phyloP scores from a whole-genome alignment of 176 grass and related monocot species.

The Saccharum officinarum region DNA sequence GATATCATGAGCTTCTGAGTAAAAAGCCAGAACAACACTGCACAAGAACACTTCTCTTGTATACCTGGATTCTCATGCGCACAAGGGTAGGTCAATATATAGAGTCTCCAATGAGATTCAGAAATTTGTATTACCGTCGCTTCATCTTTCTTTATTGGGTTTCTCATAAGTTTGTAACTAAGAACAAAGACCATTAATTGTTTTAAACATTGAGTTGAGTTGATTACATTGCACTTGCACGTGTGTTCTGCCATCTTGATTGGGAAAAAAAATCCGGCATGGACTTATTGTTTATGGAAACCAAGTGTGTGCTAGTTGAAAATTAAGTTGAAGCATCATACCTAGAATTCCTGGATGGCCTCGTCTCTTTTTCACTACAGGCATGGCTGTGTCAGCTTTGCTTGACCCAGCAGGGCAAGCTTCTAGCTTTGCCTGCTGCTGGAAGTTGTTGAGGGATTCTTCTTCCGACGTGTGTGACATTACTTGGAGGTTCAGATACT shows the following conservation, averaged over 20 bases:
- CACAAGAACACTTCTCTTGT: neutral
- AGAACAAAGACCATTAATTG: neutral
- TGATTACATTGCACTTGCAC: slow-evolving; percentile 26
- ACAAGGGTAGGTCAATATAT: neutral
- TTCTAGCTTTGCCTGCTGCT: slow-evolving; percentile 45
- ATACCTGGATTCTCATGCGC: neutral
- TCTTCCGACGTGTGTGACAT: slow-evolving; percentile 66
- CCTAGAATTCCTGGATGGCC: slow-evolving; percentile 59
- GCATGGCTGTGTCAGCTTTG: slow-evolving; percentile 28
- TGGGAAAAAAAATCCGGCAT: neutral
- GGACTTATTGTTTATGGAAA: slow-evolving; percentile 5
- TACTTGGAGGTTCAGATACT: slow-evolving; percentile 21
- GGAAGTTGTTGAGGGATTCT: slow-evolving; percentile 52
- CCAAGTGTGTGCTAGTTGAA: slow-evolving; percentile 1
- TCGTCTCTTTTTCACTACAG: slow-evolving; percentile 51
- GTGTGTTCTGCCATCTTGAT: slow-evolving; percentile 14
- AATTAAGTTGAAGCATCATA: slow-evolving; percentile 10
- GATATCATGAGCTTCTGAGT: neutral
- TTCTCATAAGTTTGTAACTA: neutral
- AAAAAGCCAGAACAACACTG: neutral
- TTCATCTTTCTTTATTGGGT: slow-evolving; percentile 11
- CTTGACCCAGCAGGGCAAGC: slow-evolving; percentile 34
- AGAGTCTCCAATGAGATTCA: neutral
- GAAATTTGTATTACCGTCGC: neutral
- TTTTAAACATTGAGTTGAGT: neutral